Conservation (phyloP, 129 eudicot genomes). For the Chrysanthemum seticuspe region DNA sequence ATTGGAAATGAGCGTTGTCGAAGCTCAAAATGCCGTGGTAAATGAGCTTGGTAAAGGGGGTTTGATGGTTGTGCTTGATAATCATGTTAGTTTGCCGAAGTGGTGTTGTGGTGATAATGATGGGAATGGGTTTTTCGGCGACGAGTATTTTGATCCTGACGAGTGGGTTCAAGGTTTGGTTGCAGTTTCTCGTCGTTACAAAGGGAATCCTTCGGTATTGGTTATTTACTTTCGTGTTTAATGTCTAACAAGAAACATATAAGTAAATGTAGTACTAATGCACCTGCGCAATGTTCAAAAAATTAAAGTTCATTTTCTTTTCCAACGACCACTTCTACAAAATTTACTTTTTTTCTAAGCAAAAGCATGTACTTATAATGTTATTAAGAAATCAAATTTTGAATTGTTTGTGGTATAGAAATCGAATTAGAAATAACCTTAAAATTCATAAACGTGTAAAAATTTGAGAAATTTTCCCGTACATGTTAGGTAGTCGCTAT, state of each 20-base stretch:
- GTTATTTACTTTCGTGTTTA: background rate
- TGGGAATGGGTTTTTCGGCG: conserved; percentile 85
- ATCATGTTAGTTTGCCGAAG: conserved; percentile 62
- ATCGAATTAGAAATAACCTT: too few species aligned
- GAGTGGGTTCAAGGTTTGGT: conserved; percentile 66
- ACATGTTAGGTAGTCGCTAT: conserved; percentile 57
- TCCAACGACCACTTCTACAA: background rate
- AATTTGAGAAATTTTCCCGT: too few species aligned
- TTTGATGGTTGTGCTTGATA: conserved; percentile 74
- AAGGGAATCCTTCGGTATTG: conserved; percentile 47
- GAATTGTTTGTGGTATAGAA: too few species aligned
- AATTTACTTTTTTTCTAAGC: background rate
- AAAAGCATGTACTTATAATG: too few species aligned
- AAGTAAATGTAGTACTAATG: too few species aligned
- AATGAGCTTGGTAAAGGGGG: conserved; percentile 39
- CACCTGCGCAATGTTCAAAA: background rate
- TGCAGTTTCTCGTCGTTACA: conserved; percentile 44
- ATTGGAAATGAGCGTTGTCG: conserved; percentile 46
- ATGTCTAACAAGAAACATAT: background rate
- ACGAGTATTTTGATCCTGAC: conserved; percentile 43
- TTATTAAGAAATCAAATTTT: too few species aligned
- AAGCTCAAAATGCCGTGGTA: conserved; percentile 57
- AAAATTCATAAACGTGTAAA: too few species aligned
- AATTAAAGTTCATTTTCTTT: background rate
- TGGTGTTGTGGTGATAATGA: conserved; percentile 68